Evolutionary conservation across 1,284 basidiomycete species (phyloP).

Genomic region (Heliocybe sulcata): DNA sequence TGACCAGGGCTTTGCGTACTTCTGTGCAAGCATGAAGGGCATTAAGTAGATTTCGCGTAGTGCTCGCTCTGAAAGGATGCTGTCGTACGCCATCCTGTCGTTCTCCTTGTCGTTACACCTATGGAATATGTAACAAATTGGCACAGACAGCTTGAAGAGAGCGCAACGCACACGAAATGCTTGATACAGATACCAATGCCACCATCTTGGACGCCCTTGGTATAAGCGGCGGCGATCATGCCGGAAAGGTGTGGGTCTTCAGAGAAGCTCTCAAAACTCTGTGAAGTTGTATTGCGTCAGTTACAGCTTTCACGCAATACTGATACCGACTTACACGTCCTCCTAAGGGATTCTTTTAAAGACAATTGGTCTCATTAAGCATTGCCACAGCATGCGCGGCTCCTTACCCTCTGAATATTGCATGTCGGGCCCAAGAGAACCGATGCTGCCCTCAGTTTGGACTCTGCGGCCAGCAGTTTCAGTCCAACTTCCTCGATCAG

Average conservation of each 20-base stretch:
- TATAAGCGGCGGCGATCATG: conserved; percentile 52
- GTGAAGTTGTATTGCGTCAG: neutral
- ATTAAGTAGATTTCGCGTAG: conserved; percentile 67
- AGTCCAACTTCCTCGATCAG: conserved; percentile 46
- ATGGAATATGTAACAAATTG: neutral
- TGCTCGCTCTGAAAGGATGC: conserved; percentile 54
- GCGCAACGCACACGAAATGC: conserved; percentile 28
- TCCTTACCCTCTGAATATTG: conserved; percentile 53
- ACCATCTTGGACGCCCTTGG: conserved; percentile 57
- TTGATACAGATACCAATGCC: conserved; percentile 52
- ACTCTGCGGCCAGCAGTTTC: conserved; percentile 48
- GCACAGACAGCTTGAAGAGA: neutral
- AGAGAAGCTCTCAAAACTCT: conserved; percentile 59
- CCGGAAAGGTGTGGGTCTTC: conserved; percentile 64
- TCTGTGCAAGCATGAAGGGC: conserved; percentile 66
- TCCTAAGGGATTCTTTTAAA: conserved; percentile 36
- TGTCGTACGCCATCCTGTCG: conserved; percentile 55
- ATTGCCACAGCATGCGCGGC: neutral
- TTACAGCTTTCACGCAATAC: neutral
- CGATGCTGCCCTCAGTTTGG: conserved; percentile 57
- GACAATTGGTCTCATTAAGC: neutral
- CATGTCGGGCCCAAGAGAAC: conserved; percentile 62
- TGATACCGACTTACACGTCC: conserved; percentile 33
- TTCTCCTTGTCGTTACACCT: conserved; percentile 60
- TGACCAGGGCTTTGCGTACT: conserved; percentile 50